Base-by-base conservation (phyloP, 176 grass and related monocot species). In the Themeda triandra region DNA sequence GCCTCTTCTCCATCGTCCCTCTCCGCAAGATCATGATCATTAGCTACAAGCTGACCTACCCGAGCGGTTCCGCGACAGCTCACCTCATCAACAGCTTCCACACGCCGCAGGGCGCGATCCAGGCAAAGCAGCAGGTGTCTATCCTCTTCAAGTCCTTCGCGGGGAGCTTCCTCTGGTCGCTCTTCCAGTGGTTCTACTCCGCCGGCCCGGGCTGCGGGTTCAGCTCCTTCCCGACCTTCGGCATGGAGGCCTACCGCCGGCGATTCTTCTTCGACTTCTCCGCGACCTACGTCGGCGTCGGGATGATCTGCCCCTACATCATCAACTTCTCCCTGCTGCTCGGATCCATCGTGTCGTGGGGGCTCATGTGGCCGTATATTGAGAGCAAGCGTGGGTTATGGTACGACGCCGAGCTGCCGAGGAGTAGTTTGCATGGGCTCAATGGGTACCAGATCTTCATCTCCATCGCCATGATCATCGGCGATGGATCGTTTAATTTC, bases 51-150 rank as follows among this genome's bases (percentile, higher is more conserved):
- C 79, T 93, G 2, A 90, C 88, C 0, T 93, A 90, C 69, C 92
- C 88, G 4, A 86, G 82, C 40, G 88, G 92, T 0, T 88, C 85
- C 1, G 92, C 92, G 1, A 93, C 92, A 3, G 88, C 92, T 30
- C 86, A 93, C 83, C 79, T 93, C 4, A 93, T 93, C 78, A 93
- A 93, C 86, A 90, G 88, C 88, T 90, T 93, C 79, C 92, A 93
- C 67, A 93, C 88, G 2, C 88, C 88, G 9, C 85, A 88, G 12
- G 88, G 92, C 21, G 92, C 82, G 13, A 67, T 90, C 71, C 62
- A 83, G n/a, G 92, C 84, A 10, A 90, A 87, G 48, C 78, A 86
- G 68, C 92, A 93, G 86, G 86, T 93, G 2, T 71, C 74, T 4
- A 49, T 86, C 23, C 74, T 93, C 8, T 88, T 90, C 88, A 93